Base-by-base conservation (phyloP, 257 asterid species). In the Lycium barbarum region DNA sequence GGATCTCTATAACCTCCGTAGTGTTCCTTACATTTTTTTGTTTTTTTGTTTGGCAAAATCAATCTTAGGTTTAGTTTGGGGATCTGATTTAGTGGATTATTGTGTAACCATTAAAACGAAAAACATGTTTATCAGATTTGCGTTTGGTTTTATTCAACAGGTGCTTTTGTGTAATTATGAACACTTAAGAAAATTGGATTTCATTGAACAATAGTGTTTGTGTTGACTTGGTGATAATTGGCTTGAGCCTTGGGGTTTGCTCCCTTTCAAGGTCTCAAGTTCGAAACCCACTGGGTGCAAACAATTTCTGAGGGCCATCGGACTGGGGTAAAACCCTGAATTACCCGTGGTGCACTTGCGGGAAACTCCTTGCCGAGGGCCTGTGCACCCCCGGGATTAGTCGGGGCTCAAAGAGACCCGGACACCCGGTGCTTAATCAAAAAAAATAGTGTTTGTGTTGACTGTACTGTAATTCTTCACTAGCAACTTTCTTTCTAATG, bases 1-100 rank as follows among this genome's bases (percentile, higher is more conserved):
- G 93, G 94, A 94, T 92, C 95, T 91, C 88, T 89, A 81, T 84
- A 89, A 86, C 87, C 87, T 81, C 76, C 87, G 83, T 84, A 71
- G 91, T 87, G 91, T 83, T 87, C 85, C 84, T 81, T 88, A 82
- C 65, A 35, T 79, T 59, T 55, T 35, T 54, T 54, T 88, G 0
- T 53, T 22, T 26, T 79, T 53, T 79, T 38, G 4, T 26, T 10
- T 13, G 20, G 62, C 18, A 17, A 74, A 20, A 22, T 12, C 4
- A 22, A 49, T 74, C 81, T 74, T 74, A 12, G 80, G 59, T 22
- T 45, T 73, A 45, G 80, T 73, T 45, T 0, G 57, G 40, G 73
- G 14, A 43, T 40, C 53, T 82, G 38, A 33, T 59, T 62, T 63
- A 62, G 8, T 82, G 65, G 20, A 62, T 63, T n/a, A 71, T 38